Evolutionary conservation across 1,284 basidiomycete species (phyloP).

Genomic region (Thecaphora frezii): DNA sequence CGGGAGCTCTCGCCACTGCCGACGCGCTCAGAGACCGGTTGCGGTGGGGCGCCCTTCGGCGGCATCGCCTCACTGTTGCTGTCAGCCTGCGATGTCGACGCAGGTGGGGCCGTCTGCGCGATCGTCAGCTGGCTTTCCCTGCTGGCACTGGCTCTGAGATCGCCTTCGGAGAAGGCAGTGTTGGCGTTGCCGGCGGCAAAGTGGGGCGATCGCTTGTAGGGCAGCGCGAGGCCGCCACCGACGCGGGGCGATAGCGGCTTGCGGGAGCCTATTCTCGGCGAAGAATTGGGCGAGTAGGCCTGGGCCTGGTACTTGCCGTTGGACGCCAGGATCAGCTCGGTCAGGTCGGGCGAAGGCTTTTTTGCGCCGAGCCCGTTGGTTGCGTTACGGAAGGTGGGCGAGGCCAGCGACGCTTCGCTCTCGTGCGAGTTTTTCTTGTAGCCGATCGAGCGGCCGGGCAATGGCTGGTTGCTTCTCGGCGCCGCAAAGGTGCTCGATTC

Average conservation of each 20-base stretch:
- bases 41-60: no score
- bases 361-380: constrained; percentile 6
- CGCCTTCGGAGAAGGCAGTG: no score
- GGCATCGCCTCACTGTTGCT: no score
- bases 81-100: neutral
- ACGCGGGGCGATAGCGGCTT: constrained; percentile 13
- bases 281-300: constrained; percentile 17
- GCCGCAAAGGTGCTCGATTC: no score
- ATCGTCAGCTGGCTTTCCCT: neutral
- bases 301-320: constrained; percentile 24
- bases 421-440: neutral
- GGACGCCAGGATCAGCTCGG: constrained; percentile 15
- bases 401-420: neutral
- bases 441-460: neutral
- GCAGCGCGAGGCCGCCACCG: constrained; percentile 9
- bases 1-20: neutral
- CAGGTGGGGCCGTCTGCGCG: neutral
- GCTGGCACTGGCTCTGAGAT: neutral
- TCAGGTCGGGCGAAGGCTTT: constrained; percentile 7
- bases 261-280: constrained; percentile 9
- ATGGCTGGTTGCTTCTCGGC: no score
- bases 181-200: constrained; percentile 12
- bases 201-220: constrained; percentile 14
- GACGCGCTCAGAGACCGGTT: no score
- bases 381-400: neutral